phyloP scores from a whole-genome alignment of 2,329 filamentous ascomycete species.

The Talaromyces sp. region DNA sequence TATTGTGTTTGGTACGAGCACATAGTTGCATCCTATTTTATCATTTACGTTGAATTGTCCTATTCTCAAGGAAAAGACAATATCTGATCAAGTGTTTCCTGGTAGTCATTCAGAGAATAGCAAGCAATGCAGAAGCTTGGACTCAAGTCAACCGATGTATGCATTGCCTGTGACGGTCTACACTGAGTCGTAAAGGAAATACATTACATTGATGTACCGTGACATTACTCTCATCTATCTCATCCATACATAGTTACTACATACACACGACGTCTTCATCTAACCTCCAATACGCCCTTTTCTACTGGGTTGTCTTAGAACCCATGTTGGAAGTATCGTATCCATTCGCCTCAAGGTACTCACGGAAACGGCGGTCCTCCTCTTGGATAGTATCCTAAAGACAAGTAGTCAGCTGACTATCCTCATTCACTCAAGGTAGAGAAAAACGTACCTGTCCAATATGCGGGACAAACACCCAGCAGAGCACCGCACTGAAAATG shows the following conservation, averaged over 20 bases:
- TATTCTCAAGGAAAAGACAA: not conserved
- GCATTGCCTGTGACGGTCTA: not conserved
- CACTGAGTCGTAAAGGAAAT: not conserved
- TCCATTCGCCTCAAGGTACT: constrained; percentile 67
- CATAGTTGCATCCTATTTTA: no score
- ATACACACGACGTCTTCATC: not conserved
- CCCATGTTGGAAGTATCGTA: constrained; percentile 67
- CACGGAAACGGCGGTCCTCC: constrained; percentile 73
- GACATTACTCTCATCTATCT: not conserved
- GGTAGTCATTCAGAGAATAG: no score
- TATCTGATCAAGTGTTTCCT: not conserved
- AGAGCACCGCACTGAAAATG: constrained; percentile 66
- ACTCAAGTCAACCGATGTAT: not conserved
- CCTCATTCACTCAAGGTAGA: not conserved
- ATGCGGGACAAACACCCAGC: constrained; percentile 66
- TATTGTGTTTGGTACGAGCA: not conserved
- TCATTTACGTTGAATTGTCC: no score
- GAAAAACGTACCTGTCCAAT: constrained; percentile 54
- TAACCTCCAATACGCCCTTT: not conserved
- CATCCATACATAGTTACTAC: constrained; percentile 2
- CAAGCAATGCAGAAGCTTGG: not conserved
- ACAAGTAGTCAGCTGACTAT: not conserved
- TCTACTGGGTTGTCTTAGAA: constrained; percentile 15
- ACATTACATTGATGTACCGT: not conserved
- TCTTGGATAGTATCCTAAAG: constrained; percentile 70